A percentile compares a stretch with the other conserved stretches of the same genome.
Conservation (phyloP, 1,139 yeast genomes). For the Protomyces inundatus region DNA sequence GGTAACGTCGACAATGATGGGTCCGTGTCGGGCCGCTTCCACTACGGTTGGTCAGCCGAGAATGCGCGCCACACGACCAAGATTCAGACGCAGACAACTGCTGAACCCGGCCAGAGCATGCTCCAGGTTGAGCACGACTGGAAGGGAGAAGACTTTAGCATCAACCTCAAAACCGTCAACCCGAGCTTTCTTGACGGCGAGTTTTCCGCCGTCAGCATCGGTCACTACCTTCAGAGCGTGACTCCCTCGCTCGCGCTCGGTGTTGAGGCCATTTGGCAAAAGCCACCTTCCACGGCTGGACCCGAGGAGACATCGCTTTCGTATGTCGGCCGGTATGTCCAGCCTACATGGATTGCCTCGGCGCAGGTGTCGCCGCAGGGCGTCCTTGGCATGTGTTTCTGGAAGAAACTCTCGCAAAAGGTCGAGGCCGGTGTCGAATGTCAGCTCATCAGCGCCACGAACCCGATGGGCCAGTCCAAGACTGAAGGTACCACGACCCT, state of each 20-base stretch:
- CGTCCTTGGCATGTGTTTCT: conserved; percentile 75
- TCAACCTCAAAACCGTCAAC: conserved; percentile 85
- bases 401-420: conserved; percentile 86
- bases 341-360: conserved; percentile 85
- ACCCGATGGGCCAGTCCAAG: conserved; percentile 73
- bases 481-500: conserved; percentile 88
- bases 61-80: conserved; percentile 71
- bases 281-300: conserved; percentile 56
- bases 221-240: conserved; percentile 81
- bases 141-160: conserved; percentile 80
- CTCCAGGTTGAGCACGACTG: conserved; percentile 94
- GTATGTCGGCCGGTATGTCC: conserved; percentile 83
- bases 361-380: conserved; percentile 52
- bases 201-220: conserved; percentile 87
- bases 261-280: conserved; percentile 84
- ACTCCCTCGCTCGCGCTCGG: conserved; percentile 83
- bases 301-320: conserved; percentile 93
- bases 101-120: conserved; percentile 76
- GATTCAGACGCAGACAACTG: conserved; percentile 73
- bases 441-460: conserved; percentile 67
- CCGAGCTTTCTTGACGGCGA: conserved; percentile 66
- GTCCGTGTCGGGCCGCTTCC: conserved; percentile 80
- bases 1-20: conserved; percentile 45
- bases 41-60: conserved; percentile 66
- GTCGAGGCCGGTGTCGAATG: conserved; percentile 98